A percentile compares a stretch with the other conserved stretches of the same genome.
These are phyloP conservation scores for Fusarium sororula DNA, from an alignment of 2,329 filamentous ascomycete species.

Conservation along the genomic window DNA sequence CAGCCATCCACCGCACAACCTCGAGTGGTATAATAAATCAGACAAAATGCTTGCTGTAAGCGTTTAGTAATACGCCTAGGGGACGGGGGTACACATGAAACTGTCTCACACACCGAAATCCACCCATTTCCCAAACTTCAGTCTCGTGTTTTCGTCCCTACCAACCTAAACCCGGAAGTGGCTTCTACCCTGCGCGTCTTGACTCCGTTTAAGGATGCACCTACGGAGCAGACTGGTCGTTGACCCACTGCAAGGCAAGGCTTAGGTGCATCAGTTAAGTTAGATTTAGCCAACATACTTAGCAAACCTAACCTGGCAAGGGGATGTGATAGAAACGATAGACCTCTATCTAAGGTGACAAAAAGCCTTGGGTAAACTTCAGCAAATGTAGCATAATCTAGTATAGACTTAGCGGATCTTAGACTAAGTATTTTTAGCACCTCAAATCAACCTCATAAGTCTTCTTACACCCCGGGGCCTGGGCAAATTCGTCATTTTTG, in stretches of 20 bases:
- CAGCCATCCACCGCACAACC: not conserved
- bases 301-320: not conserved
- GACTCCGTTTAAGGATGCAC: not conserved
- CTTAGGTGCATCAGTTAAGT: not conserved
- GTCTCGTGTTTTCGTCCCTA: not conserved
- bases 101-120: not conserved
- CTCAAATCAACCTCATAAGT: no score
- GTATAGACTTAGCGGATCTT: no score
- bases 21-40: not conserved
- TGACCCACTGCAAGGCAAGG: slow-evolving; percentile 1
- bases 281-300: not conserved
- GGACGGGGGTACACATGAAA: not conserved
- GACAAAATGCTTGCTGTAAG: not conserved
- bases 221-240: not conserved
- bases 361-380: no score
- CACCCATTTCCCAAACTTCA: not conserved
- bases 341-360: no score
- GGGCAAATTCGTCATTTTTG: not conserved
- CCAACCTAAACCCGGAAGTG: not conserved
- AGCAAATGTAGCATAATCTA: no score
- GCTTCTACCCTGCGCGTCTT: not conserved
- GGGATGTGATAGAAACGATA: no score
- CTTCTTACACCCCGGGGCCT: no score
- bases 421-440: no score
- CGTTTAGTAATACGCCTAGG: not conserved